Conservation (phyloP, 2,329 filamentous ascomycete species). For the Aspergillus costaricaensis region DNA sequence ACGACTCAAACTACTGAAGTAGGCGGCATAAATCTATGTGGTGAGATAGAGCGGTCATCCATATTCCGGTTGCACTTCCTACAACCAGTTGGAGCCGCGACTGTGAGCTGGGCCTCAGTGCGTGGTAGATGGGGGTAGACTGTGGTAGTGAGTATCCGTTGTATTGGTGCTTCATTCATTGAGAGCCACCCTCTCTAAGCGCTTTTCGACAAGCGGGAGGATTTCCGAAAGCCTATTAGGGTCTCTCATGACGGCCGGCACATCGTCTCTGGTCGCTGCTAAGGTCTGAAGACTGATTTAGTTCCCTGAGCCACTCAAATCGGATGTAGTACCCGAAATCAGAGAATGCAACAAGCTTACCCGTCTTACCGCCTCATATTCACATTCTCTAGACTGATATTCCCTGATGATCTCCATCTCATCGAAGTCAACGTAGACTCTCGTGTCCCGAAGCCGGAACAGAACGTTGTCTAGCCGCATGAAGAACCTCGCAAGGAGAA, state of each 20-base stretch:
- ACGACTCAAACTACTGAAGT: neutral
- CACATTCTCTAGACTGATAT: conserved; percentile 84
- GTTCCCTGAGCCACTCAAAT: neutral
- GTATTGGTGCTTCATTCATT: conserved; percentile 2
- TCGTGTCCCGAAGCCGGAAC: conserved; percentile 82
- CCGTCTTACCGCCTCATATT: conserved; percentile 73
- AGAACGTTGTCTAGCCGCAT: conserved; percentile 91
- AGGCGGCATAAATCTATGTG: neutral
- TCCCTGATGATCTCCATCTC: conserved; percentile 79
- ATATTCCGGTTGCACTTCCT: neutral
- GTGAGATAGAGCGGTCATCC: neutral
- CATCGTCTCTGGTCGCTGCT: conserved; percentile 66
- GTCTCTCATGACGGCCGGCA: conserved; percentile 75
- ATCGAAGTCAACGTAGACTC: conserved; percentile 87
- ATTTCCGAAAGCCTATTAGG: conserved; percentile 72
- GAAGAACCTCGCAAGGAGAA: conserved; percentile 84
- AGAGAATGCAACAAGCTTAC: conserved; percentile 49
- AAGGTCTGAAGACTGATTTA: conserved; percentile 43
- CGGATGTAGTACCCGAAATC: too few species aligned
- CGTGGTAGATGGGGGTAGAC: neutral
- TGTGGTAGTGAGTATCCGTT: neutral
- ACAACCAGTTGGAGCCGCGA: neutral
- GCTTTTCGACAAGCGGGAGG: conserved; percentile 70
- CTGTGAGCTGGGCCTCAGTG: neutral
- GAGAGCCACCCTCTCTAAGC: conserved; percentile 57